phyloP scores from a whole-genome alignment of 305 asterid species.

The Striga hermonthica region DNA sequence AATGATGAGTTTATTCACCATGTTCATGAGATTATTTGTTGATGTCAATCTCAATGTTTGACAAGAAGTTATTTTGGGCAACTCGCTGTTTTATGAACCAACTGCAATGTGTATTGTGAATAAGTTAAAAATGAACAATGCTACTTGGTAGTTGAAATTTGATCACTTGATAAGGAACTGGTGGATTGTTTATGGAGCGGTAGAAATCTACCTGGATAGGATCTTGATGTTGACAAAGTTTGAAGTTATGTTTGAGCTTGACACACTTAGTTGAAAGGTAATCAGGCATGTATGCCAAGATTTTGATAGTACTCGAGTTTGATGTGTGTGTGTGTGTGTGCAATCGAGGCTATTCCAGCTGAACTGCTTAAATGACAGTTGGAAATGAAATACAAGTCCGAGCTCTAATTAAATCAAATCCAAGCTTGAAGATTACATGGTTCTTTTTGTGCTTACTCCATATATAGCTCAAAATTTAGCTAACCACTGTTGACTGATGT shows the following conservation, averaged over 20 bases:
- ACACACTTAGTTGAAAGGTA: not conserved
- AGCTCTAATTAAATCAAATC: not conserved
- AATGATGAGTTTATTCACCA: too few relatives aligned
- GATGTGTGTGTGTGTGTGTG: not conserved
- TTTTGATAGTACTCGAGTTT: not conserved
- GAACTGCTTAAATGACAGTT: not conserved
- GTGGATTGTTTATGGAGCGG: not conserved
- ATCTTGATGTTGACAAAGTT: constrained; percentile 9
- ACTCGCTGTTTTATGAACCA: not conserved
- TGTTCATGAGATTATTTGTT: too few relatives aligned
- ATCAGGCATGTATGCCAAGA: constrained; percentile 1
- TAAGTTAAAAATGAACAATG: not conserved
- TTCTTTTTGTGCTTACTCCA: not conserved
- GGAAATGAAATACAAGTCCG: not conserved
- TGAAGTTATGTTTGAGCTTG: constrained; percentile 14
- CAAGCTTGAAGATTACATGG: constrained; percentile 1
- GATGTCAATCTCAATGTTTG: too few relatives aligned
- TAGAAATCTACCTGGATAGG: not conserved
- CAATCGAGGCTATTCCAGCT: not conserved
- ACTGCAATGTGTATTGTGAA: not conserved
- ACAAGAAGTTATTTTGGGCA: not conserved
- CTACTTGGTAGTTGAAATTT: not conserved
- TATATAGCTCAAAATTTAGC: not conserved
- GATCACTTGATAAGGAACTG: not conserved
- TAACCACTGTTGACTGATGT: not conserved